Base-by-base conservation (phyloP, 106 monocot species). In the Apostasia shenzhenica region DNA sequence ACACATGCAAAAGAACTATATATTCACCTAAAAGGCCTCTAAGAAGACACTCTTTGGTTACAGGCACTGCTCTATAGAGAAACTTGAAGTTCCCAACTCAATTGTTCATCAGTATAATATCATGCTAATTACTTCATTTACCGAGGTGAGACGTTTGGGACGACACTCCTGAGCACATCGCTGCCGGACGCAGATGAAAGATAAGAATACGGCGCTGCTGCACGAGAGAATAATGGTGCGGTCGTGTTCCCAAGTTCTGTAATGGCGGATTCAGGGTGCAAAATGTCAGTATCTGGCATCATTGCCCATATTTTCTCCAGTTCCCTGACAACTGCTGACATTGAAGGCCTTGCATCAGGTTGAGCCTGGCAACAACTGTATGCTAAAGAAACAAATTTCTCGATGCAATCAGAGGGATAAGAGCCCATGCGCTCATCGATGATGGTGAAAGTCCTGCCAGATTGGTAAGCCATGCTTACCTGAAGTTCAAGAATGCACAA, bases 311-410 rank as follows among this genome's bases (percentile, higher is more conserved):
- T 88, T 54, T 40, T 74, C 61, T 95, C 91, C 6, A 95, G 83
- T 78, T 95, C 95, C 63, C 95, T 80, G 39, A 91, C 88, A 38
- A 95, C 86, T 53, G 86, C 95, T 3, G 69, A 11, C 91, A 95
- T 91, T 41, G 95, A 80, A 45, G 95, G 91, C 63, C 95, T 85
- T 14, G 73, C 81, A 63, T 95, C 85, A 8, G 95, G 85, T 63
- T 95, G 85, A 8, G 86, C 95, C 45, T 70, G 80, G 72, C 95
- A 91, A 50, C 95, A 95, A 38, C 76, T 75, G 8, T 86, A 81
- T 26, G 95, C 91, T 64, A 95, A 68, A 12, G 75, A 55, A 3
- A 74, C 48, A 54, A 95, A 95, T 57, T 54, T 95, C 54, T 88
- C 83, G 11, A 88, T 69, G 68, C 95, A 95, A 45, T 86, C 88